phyloP scores from a whole-genome alignment of 1,284 basidiomycete species.

The Puccinia novopanici region DNA sequence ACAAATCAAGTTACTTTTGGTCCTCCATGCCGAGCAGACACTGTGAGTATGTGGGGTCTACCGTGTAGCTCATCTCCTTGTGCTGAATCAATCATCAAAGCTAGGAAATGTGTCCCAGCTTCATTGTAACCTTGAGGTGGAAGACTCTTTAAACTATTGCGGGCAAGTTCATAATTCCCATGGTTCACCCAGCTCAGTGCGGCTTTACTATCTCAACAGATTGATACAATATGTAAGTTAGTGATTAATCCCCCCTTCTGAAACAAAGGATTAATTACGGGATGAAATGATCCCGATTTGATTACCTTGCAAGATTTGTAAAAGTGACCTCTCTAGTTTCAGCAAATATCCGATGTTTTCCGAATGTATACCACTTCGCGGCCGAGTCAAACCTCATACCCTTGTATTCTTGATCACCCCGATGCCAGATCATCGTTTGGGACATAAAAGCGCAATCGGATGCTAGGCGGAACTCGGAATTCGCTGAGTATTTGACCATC shows the following conservation, averaged over 20 bases:
- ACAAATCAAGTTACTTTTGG: background rate
- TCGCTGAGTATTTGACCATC: background rate
- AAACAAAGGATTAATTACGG: background rate
- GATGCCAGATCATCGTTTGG: conserved; percentile 48
- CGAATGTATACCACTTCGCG: conserved; percentile 44
- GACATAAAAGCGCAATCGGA: conserved; percentile 46
- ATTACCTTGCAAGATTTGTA: conserved; percentile 43
- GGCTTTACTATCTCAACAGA: conserved; percentile 28
- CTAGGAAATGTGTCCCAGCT: conserved; percentile 39
- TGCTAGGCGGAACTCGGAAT: conserved; percentile 40
- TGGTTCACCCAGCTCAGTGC: conserved; percentile 41
- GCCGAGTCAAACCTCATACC: conserved; percentile 27
- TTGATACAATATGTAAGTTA: background rate
- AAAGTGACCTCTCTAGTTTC: conserved; percentile 35
- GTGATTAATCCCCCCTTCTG: too few species aligned
- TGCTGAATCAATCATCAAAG: conserved; percentile 48
- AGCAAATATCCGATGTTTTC: conserved; percentile 30
- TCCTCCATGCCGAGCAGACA: background rate
- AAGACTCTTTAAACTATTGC: conserved; percentile 33
- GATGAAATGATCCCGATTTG: background rate
- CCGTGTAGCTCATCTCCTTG: conserved; percentile 46
- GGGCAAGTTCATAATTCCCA: conserved; percentile 46
- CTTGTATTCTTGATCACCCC: conserved; percentile 34
- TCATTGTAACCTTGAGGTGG: conserved; percentile 26
- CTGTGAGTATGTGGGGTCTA: background rate